A percentile compares a stretch with the other conserved stretches of the same genome.
These are phyloP conservation scores for Metahyphopichia silvanorum DNA, from an alignment of 805 yeast species.

Conservation along the genomic window DNA sequence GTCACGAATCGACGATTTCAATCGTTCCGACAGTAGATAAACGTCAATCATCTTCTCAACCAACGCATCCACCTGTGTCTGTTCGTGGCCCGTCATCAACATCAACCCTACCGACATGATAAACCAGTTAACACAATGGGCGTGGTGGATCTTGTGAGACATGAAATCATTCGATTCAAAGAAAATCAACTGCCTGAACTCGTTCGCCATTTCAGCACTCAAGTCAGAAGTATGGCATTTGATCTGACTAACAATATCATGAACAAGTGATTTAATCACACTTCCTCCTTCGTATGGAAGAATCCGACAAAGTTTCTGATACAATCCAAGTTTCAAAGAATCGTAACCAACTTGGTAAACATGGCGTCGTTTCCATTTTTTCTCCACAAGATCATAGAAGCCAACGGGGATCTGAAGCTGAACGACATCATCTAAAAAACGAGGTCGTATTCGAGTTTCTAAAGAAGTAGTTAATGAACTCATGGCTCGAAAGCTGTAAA, in stretches of 20 bases:
- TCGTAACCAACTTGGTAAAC: constrained; percentile 33
- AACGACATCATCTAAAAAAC: no score
- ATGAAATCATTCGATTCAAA: constrained; percentile 11
- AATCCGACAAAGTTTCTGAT: constrained; percentile 26
- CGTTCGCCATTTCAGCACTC: constrained; percentile 10
- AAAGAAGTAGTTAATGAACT: no score
- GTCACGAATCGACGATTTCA: constrained; percentile 14
- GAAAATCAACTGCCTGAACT: constrained; percentile 19
- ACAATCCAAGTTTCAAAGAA: constrained; percentile 27
- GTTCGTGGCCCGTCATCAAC: constrained; percentile 16
- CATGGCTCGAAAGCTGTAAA: no score
- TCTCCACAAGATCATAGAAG: not conserved
- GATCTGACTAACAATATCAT: constrained; percentile 29
- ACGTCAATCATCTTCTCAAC: constrained; percentile 28
- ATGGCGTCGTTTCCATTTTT: constrained; percentile 27
- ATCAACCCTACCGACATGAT: constrained; percentile 25
- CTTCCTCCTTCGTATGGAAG: constrained; percentile 30
- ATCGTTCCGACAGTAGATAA: no score
- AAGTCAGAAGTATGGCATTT: constrained; percentile 29
- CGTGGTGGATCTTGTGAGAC: constrained; percentile 1
- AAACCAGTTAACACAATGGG: constrained; percentile 17
- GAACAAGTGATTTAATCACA: constrained; percentile 27
- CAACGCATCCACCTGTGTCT: constrained; percentile 16
- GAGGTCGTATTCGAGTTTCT: no score
- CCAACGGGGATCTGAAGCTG: not conserved